Base-by-base conservation (phyloP, 2,329 filamentous ascomycete genomes). In the Ophiostoma sp. region DNA sequence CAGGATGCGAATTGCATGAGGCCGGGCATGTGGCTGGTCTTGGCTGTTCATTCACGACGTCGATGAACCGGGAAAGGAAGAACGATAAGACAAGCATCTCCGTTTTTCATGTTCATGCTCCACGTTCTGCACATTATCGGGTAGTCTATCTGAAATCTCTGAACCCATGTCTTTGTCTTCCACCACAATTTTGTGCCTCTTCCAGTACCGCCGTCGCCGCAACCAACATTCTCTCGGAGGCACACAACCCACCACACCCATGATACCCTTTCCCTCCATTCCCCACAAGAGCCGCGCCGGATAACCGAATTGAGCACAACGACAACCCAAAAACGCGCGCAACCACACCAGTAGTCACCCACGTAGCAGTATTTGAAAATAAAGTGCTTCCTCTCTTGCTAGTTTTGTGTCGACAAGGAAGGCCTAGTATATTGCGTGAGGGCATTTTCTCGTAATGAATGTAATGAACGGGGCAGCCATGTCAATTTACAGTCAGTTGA, bases 361-460 rank as follows among this genome's bases (percentile, higher is more conserved):
- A 64, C 12, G 28, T 2, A 61, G 6, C 33, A 42, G 22, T 31
- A 7, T n/a, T n/a, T n/a, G 12, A n/a, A 31, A 31, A 31, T 68
- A 48, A 25, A 68, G 66, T 69, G 45, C 28, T n/a, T 55, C 39
- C 50, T 22, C 19, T 52, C 17, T 33, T 33, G 17, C 48, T 70
- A 25, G 66, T 52, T 39, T 36, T 50, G 42, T 33, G 28, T 57
- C 36, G 48, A 55, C 68, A 9, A 70, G 48, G n/a, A 17, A 19
- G 19, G 48, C n/a, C 28, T 57, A 36, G 19, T 70, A 57, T 39
- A 70, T 70, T 70, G 68, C 31, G 28, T 70, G 68, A 57, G 68
- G 68, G 68, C 28, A 36, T 70, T 70, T 70, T 55, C n/a, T 57
- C 42, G 63, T 70, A 69, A 52, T 69, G 45, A 55, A 50, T 50